phyloP scores from a whole-genome alignment of 2,329 filamentous ascomycete species.

The Tothia fuscella region DNA sequence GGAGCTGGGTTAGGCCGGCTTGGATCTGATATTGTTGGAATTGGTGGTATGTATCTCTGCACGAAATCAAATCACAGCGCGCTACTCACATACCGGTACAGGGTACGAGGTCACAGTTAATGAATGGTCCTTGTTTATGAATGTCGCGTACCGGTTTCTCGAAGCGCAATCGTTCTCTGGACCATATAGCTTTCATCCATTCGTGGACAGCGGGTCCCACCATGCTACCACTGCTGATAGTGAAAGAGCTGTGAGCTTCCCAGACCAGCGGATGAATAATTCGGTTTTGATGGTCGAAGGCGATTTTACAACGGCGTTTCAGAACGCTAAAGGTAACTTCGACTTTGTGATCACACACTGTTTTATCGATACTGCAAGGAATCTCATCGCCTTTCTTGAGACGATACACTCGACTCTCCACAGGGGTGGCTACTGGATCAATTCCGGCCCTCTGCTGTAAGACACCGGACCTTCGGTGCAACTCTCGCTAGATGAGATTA shows the following conservation, averaged over 20 bases:
- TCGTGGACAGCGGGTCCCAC: slow-evolving; percentile 46
- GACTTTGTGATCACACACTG: slow-evolving; percentile 45
- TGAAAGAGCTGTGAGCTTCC: slow-evolving; percentile 34
- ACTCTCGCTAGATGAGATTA: slow-evolving; percentile 42
- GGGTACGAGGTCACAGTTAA: slow-evolving; percentile 43
- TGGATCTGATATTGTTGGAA: slow-evolving; percentile 37
- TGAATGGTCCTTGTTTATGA: slow-evolving; percentile 49
- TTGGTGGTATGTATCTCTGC: slow-evolving; percentile 22
- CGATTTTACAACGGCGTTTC: slow-evolving; percentile 39
- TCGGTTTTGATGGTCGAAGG: slow-evolving; percentile 41
- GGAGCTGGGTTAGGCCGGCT: slow-evolving; percentile 43
- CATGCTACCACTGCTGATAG: slow-evolving; percentile 38
- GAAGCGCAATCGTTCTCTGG: slow-evolving; percentile 20
- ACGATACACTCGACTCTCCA: slow-evolving; percentile 38
- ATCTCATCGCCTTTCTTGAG: slow-evolving; percentile 43
- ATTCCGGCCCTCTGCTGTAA: slow-evolving; percentile 44
- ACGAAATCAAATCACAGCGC: slow-evolving; percentile 4
- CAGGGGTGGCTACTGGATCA: slow-evolving; percentile 42
- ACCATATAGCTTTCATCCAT: slow-evolving; percentile 34
- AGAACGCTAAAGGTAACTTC: slow-evolving; percentile 21
- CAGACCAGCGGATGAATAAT: slow-evolving; percentile 27
- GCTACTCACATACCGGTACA: slow-evolving; percentile 12
- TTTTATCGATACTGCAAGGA: slow-evolving; percentile 50
- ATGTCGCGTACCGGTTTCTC: slow-evolving; percentile 40
- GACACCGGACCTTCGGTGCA: slow-evolving; percentile 44